Conservation (phyloP, 192 early-diverging fungal genomes). For the Thamnidium elegans region DNA sequence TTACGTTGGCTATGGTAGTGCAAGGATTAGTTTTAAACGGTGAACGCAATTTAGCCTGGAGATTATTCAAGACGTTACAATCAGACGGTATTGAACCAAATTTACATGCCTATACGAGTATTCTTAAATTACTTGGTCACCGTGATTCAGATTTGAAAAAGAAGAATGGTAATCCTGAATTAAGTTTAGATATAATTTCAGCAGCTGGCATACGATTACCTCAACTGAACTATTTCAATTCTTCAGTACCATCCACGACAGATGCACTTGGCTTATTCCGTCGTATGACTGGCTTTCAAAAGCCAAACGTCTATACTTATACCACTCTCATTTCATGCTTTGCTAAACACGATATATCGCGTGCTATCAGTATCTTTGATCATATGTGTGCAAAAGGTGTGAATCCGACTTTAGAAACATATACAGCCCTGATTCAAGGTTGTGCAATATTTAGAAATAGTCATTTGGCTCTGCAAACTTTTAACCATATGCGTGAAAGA, state of each 20-base stretch:
- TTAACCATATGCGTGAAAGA: constrained; percentile 23
- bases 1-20: constrained; percentile 32
- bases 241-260: constrained; percentile 3
- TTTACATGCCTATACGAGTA: constrained; percentile 22
- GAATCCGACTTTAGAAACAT: constrained; percentile 17
- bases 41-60: constrained; percentile 27
- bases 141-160: background rate
- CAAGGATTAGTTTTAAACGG: constrained; percentile 27
- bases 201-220: constrained; percentile 2
- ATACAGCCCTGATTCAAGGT: constrained; percentile 32
- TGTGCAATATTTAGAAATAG: constrained; percentile 30
- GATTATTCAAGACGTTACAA: constrained; percentile 22
- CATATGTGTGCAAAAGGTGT: constrained; percentile 24
- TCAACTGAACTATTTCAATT: background rate
- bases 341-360: constrained; percentile 23
- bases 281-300: constrained; percentile 15
- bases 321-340: constrained; percentile 34
- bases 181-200: background rate
- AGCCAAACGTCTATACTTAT: constrained; percentile 34
- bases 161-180: background rate
- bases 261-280: constrained; percentile 20
- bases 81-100: constrained; percentile 19
- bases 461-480: constrained; percentile 10
- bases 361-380: constrained; percentile 22
- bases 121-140: constrained; percentile 10